phyloP scores from a whole-genome alignment of 1,284 basidiomycete species.

The Leccinum fallax region DNA sequence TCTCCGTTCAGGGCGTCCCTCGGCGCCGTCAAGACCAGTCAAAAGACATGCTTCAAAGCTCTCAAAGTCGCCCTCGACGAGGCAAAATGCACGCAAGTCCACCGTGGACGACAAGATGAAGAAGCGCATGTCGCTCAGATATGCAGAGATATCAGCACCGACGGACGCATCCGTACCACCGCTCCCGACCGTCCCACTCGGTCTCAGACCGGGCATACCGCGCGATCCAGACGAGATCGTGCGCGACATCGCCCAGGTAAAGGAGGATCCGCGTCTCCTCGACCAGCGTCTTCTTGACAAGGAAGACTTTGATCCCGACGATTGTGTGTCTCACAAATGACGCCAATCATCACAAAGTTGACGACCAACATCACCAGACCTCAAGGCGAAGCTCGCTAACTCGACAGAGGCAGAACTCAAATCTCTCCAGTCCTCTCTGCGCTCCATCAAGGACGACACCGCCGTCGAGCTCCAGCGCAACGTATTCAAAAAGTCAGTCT shows the following conservation, averaged over 20 bases:
- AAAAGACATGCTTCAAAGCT: slow-evolving; percentile 43
- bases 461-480: slow-evolving; percentile 76
- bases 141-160: slow-evolving; percentile 77
- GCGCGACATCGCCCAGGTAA: slow-evolving; percentile 42
- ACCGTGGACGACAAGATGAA: slow-evolving; percentile 91
- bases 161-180: slow-evolving; percentile 54
- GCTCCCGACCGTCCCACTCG: slow-evolving; percentile 60
- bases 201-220: slow-evolving; percentile 36
- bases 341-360: not conserved
- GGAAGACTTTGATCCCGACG: slow-evolving; percentile 80
- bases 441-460: slow-evolving; percentile 63
- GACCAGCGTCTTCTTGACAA: slow-evolving; percentile 68
- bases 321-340: slow-evolving; percentile 54
- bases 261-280: slow-evolving; percentile 46
- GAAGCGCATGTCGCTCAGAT: slow-evolving; percentile 90
- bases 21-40: slow-evolving; percentile 43
- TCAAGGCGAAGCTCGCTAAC: slow-evolving; percentile 76
- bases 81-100: slow-evolving; percentile 58
- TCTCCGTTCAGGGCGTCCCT: slow-evolving; percentile 59
- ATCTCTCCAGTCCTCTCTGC: slow-evolving; percentile 71
- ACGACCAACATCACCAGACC: slow-evolving; percentile 44
- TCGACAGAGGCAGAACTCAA: slow-evolving; percentile 80
- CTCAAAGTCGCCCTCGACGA: slow-evolving; percentile 37
- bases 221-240: slow-evolving; percentile 48
- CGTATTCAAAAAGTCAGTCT: slow-evolving; percentile 85